Conservation (phyloP, 169 alveolate species). For the Eimeria necatrix region DNA sequence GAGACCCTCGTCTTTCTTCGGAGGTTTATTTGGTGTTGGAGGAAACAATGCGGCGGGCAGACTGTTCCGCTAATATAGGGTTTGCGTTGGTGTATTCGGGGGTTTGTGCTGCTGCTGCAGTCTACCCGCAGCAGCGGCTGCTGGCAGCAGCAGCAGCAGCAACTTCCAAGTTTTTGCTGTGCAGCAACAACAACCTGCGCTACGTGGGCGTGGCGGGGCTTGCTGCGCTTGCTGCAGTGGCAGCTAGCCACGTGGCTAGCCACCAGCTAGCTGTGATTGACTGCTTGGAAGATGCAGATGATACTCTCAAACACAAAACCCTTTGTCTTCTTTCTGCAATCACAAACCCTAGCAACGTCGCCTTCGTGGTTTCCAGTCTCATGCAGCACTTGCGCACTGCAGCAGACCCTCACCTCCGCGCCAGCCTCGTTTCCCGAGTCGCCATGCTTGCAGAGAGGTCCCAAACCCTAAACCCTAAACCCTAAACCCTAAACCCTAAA, state of each 20-base stretch:
- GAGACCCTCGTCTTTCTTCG: conserved; percentile 92
- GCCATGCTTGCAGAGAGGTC: conserved; percentile 91
- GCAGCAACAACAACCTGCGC: conserved; percentile 95
- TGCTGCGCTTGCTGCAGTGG: conserved; percentile 88
- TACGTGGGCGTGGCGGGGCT: conserved; percentile 96
- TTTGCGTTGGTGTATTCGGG: conserved; percentile 96
- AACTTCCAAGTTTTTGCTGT: conserved; percentile 90
- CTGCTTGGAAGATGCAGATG: conserved; percentile 97
- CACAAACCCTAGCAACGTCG: conserved; percentile 96
- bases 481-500: conserved; percentile 74
- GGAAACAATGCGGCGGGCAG: conserved; percentile 93
- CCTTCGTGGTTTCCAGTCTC: conserved; percentile 94
- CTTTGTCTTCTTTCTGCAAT: conserved; percentile 92
- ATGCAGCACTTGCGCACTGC: conserved; percentile 91
- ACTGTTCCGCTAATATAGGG: conserved; percentile 93
- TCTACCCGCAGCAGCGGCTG: conserved; percentile 93
- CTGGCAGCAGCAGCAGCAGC: conserved; percentile 94
- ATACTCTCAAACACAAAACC: conserved; percentile 96
- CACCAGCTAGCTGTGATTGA: conserved; percentile 97
- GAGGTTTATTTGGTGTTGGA: conserved; percentile 94
- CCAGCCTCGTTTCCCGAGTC: conserved; percentile 91
- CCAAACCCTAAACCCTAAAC: conserved; percentile 89
- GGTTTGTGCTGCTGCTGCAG: conserved; percentile 92
- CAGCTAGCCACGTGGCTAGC: conserved; percentile 94
- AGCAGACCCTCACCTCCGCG: conserved; percentile 90